Percentiles rank a stretch among this genome's conserved stretches.
Conservation (phyloP, 2,329 filamentous ascomycete species). For the Botrytis fabae region DNA sequence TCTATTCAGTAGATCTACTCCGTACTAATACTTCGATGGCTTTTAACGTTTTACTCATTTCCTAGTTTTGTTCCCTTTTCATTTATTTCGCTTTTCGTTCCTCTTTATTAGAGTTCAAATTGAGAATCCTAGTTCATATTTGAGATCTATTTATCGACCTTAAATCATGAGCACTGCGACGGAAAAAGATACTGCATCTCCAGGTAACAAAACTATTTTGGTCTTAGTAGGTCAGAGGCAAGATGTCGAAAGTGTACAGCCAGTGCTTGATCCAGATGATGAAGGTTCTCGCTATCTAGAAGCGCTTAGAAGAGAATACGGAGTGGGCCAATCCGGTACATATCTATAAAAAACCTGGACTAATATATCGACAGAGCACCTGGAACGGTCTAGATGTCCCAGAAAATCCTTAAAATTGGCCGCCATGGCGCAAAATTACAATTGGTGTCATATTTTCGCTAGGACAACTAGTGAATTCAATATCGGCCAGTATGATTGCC, state of each 20-base stretch:
- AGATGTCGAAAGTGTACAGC: neutral
- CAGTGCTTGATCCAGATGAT: neutral
- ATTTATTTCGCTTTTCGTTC: neutral
- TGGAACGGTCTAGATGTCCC: neutral
- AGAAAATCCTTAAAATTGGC: neutral
- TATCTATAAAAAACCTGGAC: neutral
- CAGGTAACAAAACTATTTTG: too few relatives aligned
- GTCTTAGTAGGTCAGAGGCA: neutral
- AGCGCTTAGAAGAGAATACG: neutral
- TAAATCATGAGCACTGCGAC: neutral
- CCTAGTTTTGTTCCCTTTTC: neutral
- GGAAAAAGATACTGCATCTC: neutral
- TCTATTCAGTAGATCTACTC: neutral
- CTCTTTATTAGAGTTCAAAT: neutral
- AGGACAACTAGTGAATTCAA: neutral
- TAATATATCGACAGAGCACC: neutral
- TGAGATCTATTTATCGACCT: neutral
- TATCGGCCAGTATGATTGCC: neutral
- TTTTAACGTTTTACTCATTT: neutral
- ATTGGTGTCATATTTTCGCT: neutral
- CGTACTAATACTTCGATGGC: neutral
- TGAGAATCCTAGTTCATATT: neutral
- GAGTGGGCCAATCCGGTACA: neutral
- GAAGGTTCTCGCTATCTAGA: neutral
- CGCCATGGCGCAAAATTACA: neutral